Evolutionary conservation across 495 filamentous ascomycete genomes (phyloP).

Genomic region (Annulohypoxylon nitens): DNA sequence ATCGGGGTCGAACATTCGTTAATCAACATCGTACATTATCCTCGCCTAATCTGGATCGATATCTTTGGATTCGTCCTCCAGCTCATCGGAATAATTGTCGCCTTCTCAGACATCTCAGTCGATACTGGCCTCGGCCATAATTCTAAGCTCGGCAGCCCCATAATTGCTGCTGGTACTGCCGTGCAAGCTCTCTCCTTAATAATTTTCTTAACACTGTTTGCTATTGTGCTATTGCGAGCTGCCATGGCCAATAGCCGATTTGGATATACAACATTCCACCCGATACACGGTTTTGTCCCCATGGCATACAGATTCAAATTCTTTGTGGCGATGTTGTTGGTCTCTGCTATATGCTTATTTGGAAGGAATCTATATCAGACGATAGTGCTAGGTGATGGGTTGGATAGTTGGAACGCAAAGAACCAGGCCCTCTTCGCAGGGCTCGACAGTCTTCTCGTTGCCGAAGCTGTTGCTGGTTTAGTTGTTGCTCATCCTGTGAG

Average conservation of each 20-base stretch:
- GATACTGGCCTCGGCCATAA: slow-evolving; percentile 37
- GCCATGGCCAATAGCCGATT: slow-evolving; percentile 33
- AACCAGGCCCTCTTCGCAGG: slow-evolving; percentile 44
- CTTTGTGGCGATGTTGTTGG: slow-evolving; percentile 38
- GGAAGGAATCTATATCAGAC: slow-evolving; percentile 36
- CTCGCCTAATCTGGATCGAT: slow-evolving; percentile 37
- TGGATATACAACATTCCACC: slow-evolving; percentile 46
- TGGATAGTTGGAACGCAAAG: slow-evolving; percentile 41
- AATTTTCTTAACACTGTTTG: slow-evolving; percentile 29
- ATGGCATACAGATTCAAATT: slow-evolving; percentile 45
- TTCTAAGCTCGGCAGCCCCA: slow-evolving; percentile 30
- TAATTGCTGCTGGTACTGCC: slow-evolving; percentile 36
- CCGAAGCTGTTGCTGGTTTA: slow-evolving; percentile 39
- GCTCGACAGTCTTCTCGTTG: slow-evolving; percentile 38
- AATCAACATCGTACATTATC: slow-evolving; percentile 28
- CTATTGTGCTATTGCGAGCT: slow-evolving; percentile 36
- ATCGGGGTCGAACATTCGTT: slow-evolving; percentile 39
- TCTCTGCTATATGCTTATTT: slow-evolving; percentile 38
- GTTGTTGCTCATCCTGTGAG: slow-evolving; percentile 38
- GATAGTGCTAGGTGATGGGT: slow-evolving; percentile 48
- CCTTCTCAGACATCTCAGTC: slow-evolving; percentile 43
- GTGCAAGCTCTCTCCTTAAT: slow-evolving; percentile 39
- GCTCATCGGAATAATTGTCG: slow-evolving; percentile 36
- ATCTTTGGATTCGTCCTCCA: slow-evolving; percentile 37
- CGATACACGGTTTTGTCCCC: slow-evolving; percentile 37